A percentile compares a stretch with the other conserved stretches of the same genome.
Conservation (phyloP, 2,329 filamentous ascomycete species). For the Alternaria dauci region DNA sequence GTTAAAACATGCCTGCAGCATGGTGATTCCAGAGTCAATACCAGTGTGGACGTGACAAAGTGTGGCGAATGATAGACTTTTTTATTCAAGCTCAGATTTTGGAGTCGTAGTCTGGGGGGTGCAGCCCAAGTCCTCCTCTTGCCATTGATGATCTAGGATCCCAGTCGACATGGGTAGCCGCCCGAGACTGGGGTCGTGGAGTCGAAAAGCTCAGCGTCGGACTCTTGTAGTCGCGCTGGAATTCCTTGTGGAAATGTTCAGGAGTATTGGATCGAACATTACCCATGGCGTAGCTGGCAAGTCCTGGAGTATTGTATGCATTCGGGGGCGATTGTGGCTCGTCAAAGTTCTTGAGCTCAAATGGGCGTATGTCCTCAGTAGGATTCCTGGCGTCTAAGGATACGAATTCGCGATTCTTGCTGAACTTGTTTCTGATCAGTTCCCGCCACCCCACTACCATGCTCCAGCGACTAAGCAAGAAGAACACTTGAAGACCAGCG, state of each 20-base stretch:
- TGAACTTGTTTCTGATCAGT: constrained; percentile 61
- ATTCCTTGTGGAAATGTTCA: constrained; percentile 48
- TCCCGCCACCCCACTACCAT: constrained; percentile 87
- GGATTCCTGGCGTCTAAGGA: constrained; percentile 75
- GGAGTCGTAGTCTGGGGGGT: constrained; percentile 45
- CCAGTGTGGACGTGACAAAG: constrained; percentile 5
- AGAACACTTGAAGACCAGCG: constrained; percentile 83
- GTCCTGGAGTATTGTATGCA: constrained; percentile 37
- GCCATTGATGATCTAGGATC: constrained; percentile 49
- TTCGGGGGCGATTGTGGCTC: constrained; percentile 39
- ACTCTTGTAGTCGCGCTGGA: constrained; percentile 50
- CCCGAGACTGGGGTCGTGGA: constrained; percentile 49
- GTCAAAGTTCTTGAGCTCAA: constrained; percentile 48
- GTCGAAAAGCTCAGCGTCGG: constrained; percentile 54
- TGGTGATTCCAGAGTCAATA: neutral
- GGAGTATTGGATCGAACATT: constrained; percentile 40
- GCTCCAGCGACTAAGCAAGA: constrained; percentile 82
- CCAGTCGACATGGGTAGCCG: constrained; percentile 42
- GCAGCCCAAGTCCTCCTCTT: constrained; percentile 51
- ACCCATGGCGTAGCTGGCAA: constrained; percentile 28
- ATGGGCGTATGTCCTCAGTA: constrained; percentile 43
- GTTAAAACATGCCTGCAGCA: neutral
- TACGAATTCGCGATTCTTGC: constrained; percentile 79
- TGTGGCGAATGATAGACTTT: constrained; percentile 2
- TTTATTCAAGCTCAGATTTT: constrained; percentile 39